Conservation (phyloP, 2,329 filamentous ascomycete genomes). For the Didymosphaeria variabile region DNA sequence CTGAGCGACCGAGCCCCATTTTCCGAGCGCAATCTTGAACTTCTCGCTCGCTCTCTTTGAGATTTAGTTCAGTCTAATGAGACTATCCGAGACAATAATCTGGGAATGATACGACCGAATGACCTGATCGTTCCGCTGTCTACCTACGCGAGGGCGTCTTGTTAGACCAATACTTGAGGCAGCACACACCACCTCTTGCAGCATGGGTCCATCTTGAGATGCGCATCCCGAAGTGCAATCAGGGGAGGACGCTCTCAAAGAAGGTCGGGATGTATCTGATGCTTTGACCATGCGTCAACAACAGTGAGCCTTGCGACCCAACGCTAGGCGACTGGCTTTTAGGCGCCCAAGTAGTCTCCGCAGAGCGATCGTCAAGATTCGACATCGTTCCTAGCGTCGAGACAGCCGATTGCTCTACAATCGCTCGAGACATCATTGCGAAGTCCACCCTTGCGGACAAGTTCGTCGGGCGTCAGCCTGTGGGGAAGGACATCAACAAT, state of each 20-base stretch:
- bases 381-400: not conserved
- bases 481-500: not conserved
- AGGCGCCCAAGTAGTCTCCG: not conserved
- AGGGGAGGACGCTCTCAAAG: not conserved
- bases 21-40: not conserved
- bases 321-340: not conserved
- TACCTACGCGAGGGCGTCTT: not conserved
- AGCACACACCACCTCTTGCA: not conserved
- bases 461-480: not conserved
- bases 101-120: not conserved
- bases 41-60: no score
- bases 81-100: not conserved
- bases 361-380: not conserved
- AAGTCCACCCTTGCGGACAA: not conserved
- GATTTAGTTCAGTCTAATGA: not conserved
- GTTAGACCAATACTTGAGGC: not conserved
- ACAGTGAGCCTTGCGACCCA: constrained; percentile 2
- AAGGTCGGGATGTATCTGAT: not conserved
- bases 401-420: not conserved
- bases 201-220: not conserved
- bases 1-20: not conserved
- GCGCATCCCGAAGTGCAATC: not conserved
- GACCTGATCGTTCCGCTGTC: not conserved
- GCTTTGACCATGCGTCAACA: not conserved
- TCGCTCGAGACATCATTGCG: not conserved